Conservation (phyloP, 352 stramenopile genomes). For the Pythium periplocum region DNA sequence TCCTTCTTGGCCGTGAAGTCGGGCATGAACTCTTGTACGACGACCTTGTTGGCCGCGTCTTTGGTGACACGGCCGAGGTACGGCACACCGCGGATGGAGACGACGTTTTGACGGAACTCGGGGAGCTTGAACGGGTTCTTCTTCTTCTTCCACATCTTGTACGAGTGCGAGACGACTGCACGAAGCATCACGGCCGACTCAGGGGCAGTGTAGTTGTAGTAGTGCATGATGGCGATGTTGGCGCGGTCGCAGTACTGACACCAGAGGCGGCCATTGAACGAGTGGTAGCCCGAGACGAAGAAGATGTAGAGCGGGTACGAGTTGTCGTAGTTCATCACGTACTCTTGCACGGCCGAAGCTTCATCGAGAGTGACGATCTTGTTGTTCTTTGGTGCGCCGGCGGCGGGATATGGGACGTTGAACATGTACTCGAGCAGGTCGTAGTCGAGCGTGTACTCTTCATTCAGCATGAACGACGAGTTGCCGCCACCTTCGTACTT, state of each 20-base stretch:
- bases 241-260: slow-evolving; percentile 76
- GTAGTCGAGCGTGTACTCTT: slow-evolving; percentile 55
- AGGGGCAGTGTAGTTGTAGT: slow-evolving; percentile 69
- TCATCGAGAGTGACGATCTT: slow-evolving; percentile 39
- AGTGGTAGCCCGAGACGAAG: slow-evolving; percentile 66
- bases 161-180: slow-evolving; percentile 43
- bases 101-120: slow-evolving; percentile 52
- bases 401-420: slow-evolving; percentile 34
- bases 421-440: slow-evolving; percentile 72
- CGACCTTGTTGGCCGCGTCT: slow-evolving; percentile 27
- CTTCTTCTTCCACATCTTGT: slow-evolving; percentile 73
- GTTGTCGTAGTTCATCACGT: slow-evolving; percentile 53
- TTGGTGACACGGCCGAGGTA: slow-evolving; percentile 49
- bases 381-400: slow-evolving; percentile 35
- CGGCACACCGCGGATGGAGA: slow-evolving; percentile 57
- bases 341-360: slow-evolving; percentile 39
- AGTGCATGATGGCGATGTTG: slow-evolving; percentile 67
- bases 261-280: slow-evolving; percentile 78
- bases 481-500: slow-evolving; percentile 75
- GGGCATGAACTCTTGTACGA: slow-evolving; percentile 35
- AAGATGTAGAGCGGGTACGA: slow-evolving; percentile 71
- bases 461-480: slow-evolving; percentile 62
- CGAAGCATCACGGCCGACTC: slow-evolving; percentile 48
- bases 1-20: slow-evolving; percentile 37
- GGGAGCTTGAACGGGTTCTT: slow-evolving; percentile 62